A percentile compares a stretch with the other conserved stretches of the same genome.
Evolutionary conservation across 129 eudicot species (phyloP).

Genomic region (Dittrichia graveolens): DNA sequence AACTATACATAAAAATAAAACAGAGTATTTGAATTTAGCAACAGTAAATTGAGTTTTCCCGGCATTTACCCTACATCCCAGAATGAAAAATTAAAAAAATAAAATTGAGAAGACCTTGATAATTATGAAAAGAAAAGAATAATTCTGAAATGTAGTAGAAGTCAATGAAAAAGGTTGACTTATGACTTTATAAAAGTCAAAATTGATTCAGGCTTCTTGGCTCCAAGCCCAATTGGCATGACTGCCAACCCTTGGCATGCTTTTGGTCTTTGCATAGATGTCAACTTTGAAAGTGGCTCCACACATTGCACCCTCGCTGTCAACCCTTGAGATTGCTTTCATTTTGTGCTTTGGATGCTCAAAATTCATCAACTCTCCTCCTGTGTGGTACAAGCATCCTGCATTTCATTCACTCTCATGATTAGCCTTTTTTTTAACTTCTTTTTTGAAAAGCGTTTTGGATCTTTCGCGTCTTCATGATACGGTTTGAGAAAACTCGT

Average conservation of each 20-base stretch:
- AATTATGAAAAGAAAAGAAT: conserved; percentile 1
- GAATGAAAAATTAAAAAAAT: background rate
- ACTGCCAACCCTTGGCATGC: conserved; percentile 97
- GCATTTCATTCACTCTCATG: conserved; percentile 27
- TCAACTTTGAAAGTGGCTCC: conserved; percentile 88
- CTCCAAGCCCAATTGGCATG: conserved; percentile 89
- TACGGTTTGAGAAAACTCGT: too few species aligned
- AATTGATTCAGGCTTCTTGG: conserved; percentile 40
- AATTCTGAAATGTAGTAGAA: conserved; percentile 10
- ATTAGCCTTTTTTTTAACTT: background rate
- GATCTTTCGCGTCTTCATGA: too few species aligned
- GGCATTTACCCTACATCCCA: too few species aligned
- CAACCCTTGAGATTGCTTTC: conserved; percentile 85
- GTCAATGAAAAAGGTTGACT: conserved; percentile 5
- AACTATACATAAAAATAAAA: too few species aligned
- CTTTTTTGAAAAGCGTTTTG: too few species aligned
- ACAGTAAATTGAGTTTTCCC: too few species aligned
- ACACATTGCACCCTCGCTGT: conserved; percentile 77
- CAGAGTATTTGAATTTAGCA: too few species aligned
- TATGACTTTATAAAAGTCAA: background rate
- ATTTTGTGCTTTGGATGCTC: conserved; percentile 86
- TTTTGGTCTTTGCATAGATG: conserved; percentile 40
- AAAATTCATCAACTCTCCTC: conserved; percentile 65
- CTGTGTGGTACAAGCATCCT: conserved; percentile 91
- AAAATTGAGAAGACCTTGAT: conserved; percentile 15